Evolutionary conservation across 1,284 basidiomycete species (phyloP).

Genomic region (Sanghuangporus sanghuang): DNA sequence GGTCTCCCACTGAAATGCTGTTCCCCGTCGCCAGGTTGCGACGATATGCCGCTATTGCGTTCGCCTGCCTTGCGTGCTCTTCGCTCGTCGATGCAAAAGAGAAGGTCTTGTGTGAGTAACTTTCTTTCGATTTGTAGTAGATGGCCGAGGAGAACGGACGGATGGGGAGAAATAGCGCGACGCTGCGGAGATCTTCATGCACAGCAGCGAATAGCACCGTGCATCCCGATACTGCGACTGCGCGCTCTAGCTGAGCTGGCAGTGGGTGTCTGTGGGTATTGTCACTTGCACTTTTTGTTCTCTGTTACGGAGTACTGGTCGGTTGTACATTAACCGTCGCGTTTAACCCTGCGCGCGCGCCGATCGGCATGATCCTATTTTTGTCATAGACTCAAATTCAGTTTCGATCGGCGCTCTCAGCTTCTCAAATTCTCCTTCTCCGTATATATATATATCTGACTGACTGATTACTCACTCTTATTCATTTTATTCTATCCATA

Average conservation of each 20-base stretch:
- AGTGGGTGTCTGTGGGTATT: no score
- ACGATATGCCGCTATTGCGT: constrained; percentile 6
- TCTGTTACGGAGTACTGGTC: no score
- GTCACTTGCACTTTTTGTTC: no score
- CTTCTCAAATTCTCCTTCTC: background rate
- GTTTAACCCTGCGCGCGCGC: no score
- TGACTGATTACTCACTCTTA: background rate
- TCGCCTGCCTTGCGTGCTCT: constrained; percentile 1
- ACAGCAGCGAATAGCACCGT: background rate
- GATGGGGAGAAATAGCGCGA: background rate
- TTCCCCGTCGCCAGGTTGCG: constrained; percentile 16
- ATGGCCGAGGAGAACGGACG: background rate
- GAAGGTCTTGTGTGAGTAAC: constrained; percentile 15
- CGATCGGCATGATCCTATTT: background rate
- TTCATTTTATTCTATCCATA: background rate
- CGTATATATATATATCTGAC: background rate
- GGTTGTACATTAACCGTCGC: no score
- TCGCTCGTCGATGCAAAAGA: constrained; percentile 3
- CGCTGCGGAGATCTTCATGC: background rate
- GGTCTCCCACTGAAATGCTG: constrained; percentile 2
- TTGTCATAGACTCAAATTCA: background rate
- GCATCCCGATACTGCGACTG: no score
- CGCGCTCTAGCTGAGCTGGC: no score
- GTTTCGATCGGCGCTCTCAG: background rate
- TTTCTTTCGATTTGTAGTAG: background rate